phyloP scores from a whole-genome alignment of 2,329 filamentous ascomycete genomes.

The Gremmenia infestans region DNA sequence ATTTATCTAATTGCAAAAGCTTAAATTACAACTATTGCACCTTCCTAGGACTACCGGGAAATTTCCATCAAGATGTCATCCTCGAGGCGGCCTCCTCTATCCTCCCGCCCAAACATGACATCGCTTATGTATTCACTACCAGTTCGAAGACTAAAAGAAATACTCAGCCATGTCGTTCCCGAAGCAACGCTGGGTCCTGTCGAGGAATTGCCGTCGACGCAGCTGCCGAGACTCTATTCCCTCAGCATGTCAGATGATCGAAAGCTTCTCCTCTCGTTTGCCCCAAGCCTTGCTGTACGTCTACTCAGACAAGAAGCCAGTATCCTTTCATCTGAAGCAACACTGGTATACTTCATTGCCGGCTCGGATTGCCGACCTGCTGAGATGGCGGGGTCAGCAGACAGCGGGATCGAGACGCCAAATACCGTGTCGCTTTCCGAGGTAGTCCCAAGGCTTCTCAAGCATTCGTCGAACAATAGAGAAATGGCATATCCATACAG shows the following conservation, averaged over 20 bases:
- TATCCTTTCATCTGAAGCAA: conserved; percentile 29
- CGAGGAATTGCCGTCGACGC: conserved; percentile 29
- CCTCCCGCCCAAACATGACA: conserved; percentile 19
- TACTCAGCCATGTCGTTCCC: conserved; percentile 26
- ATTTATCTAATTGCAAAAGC: not conserved
- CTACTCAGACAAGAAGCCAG: conserved; percentile 29
- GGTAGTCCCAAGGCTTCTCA: conserved; percentile 27
- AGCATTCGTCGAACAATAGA: conserved; percentile 27
- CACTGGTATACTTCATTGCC: conserved; percentile 25
- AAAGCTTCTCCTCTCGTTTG: conserved; percentile 26
- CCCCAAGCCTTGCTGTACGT: conserved; percentile 25
- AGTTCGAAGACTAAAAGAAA: conserved; percentile 27
- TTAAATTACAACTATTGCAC: not conserved
- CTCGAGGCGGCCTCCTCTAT: conserved; percentile 17
- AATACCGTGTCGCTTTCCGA: not conserved
- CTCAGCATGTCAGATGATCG: conserved; percentile 29
- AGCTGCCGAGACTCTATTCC: conserved; percentile 29
- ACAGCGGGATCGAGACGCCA: not conserved
- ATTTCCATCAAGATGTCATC: conserved; percentile 17
- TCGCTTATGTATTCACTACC: conserved; percentile 30
- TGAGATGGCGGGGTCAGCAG: conserved; percentile 2
- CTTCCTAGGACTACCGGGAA: not conserved
- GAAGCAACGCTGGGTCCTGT: conserved; percentile 23
- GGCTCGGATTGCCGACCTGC: conserved; percentile 6
- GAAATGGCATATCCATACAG: conserved; percentile 31